Evolutionary conservation across 129 eudicot genomes (phyloP).

Genomic region (Ambrosia artemisiifolia): DNA sequence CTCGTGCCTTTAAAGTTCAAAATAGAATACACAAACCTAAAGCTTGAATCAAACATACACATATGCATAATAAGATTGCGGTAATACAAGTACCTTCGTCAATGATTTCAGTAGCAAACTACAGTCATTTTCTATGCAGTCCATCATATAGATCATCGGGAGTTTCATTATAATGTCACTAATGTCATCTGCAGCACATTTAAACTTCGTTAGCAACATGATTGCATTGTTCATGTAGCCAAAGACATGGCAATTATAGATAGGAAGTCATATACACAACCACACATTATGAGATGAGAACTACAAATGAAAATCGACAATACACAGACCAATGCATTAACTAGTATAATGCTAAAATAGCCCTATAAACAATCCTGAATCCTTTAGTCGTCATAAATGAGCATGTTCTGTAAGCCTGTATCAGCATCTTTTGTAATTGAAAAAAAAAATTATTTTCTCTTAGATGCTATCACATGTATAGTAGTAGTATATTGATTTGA

Average conservation of each 20-base stretch:
- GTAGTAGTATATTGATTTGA: neutral
- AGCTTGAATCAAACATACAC: constrained; percentile 6
- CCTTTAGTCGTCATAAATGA: neutral
- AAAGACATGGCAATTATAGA: constrained; percentile 2
- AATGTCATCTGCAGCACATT: constrained; percentile 55
- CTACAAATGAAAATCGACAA: neutral
- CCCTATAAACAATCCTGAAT: neutral
- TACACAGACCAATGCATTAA: neutral
- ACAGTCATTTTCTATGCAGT: constrained; percentile 86
- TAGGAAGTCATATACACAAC: constrained; percentile 15
- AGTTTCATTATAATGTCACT: constrained; percentile 41
- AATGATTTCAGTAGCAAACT: constrained; percentile 53
- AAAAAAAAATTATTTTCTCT: neutral
- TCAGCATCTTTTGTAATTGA: neutral
- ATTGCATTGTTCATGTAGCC: constrained; percentile 19
- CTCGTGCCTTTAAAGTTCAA: neutral
- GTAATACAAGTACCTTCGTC: constrained; percentile 45
- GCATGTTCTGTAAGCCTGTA: neutral
- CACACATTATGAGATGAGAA: constrained; percentile 14
- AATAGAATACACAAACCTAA: constrained; percentile 10
- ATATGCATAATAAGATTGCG: neutral
- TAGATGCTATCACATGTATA: neutral
- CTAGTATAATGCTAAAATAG: neutral
- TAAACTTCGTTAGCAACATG: constrained; percentile 41
- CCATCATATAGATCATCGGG: constrained; percentile 74